Evolutionary conservation across 2,329 filamentous ascomycete genomes (phyloP), one percentile per base, ranked within the genome.

Genomic region (Colletotrichum sidae): DNA sequence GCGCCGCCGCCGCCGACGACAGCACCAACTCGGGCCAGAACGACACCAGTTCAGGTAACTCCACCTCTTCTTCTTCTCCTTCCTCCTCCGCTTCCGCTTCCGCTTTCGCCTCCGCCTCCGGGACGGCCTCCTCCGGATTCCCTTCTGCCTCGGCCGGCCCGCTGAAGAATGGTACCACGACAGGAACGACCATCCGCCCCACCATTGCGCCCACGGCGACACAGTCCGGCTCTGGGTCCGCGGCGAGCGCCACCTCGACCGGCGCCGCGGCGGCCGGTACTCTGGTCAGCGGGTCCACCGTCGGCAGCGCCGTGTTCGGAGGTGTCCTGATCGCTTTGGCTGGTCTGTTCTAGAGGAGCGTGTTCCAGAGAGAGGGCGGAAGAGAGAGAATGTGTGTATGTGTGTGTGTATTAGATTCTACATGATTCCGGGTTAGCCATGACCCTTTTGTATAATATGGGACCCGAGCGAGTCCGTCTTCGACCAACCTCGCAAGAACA

Each of bases 1-100:
- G 42, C n/a, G 63, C 51, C 42, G 46, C 52, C 42, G 54, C 38
- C 46, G 39, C 52, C 58, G 52, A 50, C 33, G 63, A 49, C 46
- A 33, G 35, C 47, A 66, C 63, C 63, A 66, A 63, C 47, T 55
- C 63, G 35, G 53, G 58, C 59, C 52, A 66, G 52, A 52, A 62
- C 58, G 63, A 66, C 63, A 62, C 58, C 25, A 34, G 39, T 33
- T 61, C 62, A 37, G 62, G 51, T 46, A 46, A 41, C 52, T 4
- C 13, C 45, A 35, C 55, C 39, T 50, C 55, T 35, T 42, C 53
- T 25, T 53, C 51, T 39, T 13, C 41, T 10, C 4, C 54, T 13
- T 46, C 41, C 10, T n/a, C n/a, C 12, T 56, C 62, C 38, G 52
- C 41, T 15, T 13, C 62, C 12, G 15, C 35, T 15, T 35, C 61